Base-by-base conservation (phyloP, 768 basidiomycete species). In the Pholiota molesta region DNA sequence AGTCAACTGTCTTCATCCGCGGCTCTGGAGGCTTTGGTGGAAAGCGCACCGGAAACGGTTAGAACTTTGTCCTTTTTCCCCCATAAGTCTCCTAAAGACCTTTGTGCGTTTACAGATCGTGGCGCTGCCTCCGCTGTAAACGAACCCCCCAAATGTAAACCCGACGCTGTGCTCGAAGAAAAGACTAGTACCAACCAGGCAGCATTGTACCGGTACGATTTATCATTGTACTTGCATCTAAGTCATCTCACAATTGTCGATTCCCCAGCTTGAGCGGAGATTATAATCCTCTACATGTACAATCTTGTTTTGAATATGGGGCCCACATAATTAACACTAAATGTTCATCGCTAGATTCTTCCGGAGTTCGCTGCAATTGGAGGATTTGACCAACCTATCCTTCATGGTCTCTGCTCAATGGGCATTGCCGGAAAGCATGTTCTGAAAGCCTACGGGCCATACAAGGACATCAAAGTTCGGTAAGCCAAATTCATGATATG, bases 21-120 rank as follows among this genome's bases (percentile, higher is more conserved):
- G 96, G 95, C 1, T 83, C 92, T 26, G 97, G 97, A n/a, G 96
- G 95, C 0, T 97, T 99, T 74, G 94, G 94, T 2, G 97, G 97
- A 17, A 94, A 91, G 78, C 91, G 93, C 61, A 77, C 74, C 31
- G 95, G 95, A 33, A 86, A 79, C 53, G 93, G 95, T 94, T 60
- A 9, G 69, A 49, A 21, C 16, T 31, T 53, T 33, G 8, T 19
- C n/a, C 29, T n/a, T 39, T 61, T 37, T 21, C 14, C 14, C 26
- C 42, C 60, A 17, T 21, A 45, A 57, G 28, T 37, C 19, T 33
- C 11, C 14, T 19, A 16, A 21, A 16, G 11, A 6, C 9, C 33
- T 17, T 16, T 13, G 5, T 35, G 23, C 10, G 23, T 17, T 8
- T n/a, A 29, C 60, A 96, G 97, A 98, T 73, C 91, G 97, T 59